Conservation (phyloP, 2,329 filamentous ascomycete genomes). For the Neofusicoccum ribis region DNA sequence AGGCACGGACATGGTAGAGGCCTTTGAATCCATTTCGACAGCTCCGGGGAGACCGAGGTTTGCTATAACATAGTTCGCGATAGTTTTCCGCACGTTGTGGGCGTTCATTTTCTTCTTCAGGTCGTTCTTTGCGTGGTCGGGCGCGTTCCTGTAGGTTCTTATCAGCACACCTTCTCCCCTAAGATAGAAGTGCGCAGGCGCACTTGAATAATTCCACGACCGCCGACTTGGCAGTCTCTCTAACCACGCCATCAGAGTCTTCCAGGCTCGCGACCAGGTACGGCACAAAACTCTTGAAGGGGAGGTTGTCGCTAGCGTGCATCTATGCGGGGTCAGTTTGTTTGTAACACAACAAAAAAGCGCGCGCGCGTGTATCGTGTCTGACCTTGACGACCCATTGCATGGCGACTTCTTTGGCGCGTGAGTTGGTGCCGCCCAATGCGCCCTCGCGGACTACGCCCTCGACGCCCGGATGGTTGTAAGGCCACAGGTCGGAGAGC, state of each 20-base stretch:
- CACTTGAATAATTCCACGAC: slow-evolving; percentile 86
- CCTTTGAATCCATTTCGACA: slow-evolving; percentile 34
- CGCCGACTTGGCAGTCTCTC: slow-evolving; percentile 78
- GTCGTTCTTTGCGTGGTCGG: slow-evolving; percentile 81
- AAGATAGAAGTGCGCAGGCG: slow-evolving; percentile 7
- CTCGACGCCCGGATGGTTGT: slow-evolving; percentile 73
- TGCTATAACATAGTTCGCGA: slow-evolving; percentile 76
- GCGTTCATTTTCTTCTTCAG: slow-evolving; percentile 82
- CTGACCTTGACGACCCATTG: slow-evolving; percentile 77
- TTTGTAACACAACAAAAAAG: slow-evolving; percentile 23
- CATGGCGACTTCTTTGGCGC: slow-evolving; percentile 82
- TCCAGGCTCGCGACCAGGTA: slow-evolving; percentile 82
- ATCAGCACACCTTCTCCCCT: not conserved
- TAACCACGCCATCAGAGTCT: slow-evolving; percentile 83
- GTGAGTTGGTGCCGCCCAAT: slow-evolving; percentile 75
- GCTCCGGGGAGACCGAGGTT: slow-evolving; percentile 60
- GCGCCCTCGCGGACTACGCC: slow-evolving; percentile 74
- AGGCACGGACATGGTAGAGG: slow-evolving; percentile 41
- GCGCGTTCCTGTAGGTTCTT: slow-evolving; percentile 62
- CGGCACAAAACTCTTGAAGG: slow-evolving; percentile 81
- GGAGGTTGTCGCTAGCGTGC: slow-evolving; percentile 75
- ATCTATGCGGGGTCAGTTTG: slow-evolving; percentile 54
- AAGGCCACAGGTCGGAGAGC: slow-evolving; percentile 73
- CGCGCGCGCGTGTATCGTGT: slow-evolving; percentile 13
- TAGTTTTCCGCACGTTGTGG: slow-evolving; percentile 83